Percentiles rank a stretch among this genome's conserved stretches.
phyloP scores from a whole-genome alignment of 2,329 filamentous ascomycete genomes.

The Xylaria sp. region DNA sequence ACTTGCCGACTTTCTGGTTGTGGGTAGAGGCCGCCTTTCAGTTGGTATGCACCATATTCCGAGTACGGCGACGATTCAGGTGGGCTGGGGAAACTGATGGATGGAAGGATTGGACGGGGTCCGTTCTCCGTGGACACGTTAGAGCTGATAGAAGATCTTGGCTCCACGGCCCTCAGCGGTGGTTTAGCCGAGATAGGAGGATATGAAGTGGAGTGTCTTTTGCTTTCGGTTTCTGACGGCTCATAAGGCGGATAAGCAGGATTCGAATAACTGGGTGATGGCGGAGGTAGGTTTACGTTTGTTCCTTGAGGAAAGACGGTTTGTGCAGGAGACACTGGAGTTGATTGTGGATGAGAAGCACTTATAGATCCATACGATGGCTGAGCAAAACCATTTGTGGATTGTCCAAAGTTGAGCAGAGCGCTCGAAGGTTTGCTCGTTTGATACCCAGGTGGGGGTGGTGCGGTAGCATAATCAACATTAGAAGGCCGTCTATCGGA shows the following conservation, averaged over 20 bases:
- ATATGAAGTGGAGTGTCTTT: conserved; percentile 40
- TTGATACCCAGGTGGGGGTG: conserved; percentile 44
- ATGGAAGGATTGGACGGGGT: conserved; percentile 39
- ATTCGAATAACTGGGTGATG: conserved; percentile 32
- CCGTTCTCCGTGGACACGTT: conserved; percentile 40
- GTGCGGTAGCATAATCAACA: conserved; percentile 44
- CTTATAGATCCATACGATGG: conserved; percentile 44
- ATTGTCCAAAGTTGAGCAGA: conserved; percentile 45
- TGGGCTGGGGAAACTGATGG: conserved; percentile 39
- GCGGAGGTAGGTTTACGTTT: conserved; percentile 27
- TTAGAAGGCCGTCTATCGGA: conserved; percentile 46
- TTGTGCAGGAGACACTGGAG: conserved; percentile 46
- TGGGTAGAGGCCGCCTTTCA: conserved; percentile 38
- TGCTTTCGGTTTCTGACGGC: conserved; percentile 40
- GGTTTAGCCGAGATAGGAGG: conserved; percentile 41
- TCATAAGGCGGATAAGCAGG: conserved; percentile 41
- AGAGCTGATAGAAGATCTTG: conserved; percentile 42
- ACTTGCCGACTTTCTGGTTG: conserved; percentile 39
- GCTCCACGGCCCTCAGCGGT: conserved; percentile 33
- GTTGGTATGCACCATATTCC: conserved; percentile 39
- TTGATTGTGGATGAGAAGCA: conserved; percentile 42
- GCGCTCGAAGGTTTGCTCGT: conserved; percentile 39
- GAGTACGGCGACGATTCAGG: conserved; percentile 38
- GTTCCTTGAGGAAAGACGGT: conserved; percentile 40
- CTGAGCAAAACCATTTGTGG: conserved; percentile 40